These are phyloP conservation scores for Podila clonocystis DNA, from an alignment of 192 early-diverging fungal species.

Conservation along the genomic window DNA sequence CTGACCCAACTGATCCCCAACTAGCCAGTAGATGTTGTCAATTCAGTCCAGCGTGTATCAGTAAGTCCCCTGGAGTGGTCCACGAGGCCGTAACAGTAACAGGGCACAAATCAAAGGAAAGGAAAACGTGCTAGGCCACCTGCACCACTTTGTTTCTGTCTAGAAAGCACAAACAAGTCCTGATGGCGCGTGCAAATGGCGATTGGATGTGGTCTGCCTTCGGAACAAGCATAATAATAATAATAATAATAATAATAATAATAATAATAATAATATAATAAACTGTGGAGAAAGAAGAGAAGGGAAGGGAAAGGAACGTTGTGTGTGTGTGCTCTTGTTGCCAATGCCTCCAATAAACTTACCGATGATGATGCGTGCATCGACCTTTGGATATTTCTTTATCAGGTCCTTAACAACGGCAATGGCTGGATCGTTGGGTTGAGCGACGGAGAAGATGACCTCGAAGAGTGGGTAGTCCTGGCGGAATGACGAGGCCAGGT, in stretches of 20 bases:
- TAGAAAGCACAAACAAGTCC: neutral
- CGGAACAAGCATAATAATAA: too few species aligned
- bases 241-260: too few species aligned
- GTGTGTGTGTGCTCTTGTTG: too few species aligned
- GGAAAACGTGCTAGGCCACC: too few species aligned
- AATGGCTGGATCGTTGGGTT: slow-evolving; percentile 84
- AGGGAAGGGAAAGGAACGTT: neutral
- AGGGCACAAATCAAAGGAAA: too few species aligned
- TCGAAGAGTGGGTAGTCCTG: slow-evolving; percentile 91
- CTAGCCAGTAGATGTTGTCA: too few species aligned
- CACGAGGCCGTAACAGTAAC: too few species aligned
- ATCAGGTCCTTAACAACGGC: slow-evolving; percentile 77
- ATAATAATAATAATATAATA: too few species aligned
- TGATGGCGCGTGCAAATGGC: neutral
- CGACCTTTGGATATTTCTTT: slow-evolving; percentile 75
- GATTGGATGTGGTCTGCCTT: slow-evolving; percentile 8
- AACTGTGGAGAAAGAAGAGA: neutral
- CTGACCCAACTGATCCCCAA: too few species aligned
- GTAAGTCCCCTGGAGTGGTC: too few species aligned
- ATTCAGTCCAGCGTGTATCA: too few species aligned
- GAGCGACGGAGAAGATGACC: slow-evolving; percentile 90
- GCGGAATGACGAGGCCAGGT: slow-evolving; percentile 86
- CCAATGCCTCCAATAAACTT: slow-evolving; percentile 3
- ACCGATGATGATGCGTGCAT: slow-evolving; percentile 84
- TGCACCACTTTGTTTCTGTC: too few species aligned